Conservation (phyloP, 2,329 filamentous ascomycete species). For the Sordariomycetes sp. region DNA sequence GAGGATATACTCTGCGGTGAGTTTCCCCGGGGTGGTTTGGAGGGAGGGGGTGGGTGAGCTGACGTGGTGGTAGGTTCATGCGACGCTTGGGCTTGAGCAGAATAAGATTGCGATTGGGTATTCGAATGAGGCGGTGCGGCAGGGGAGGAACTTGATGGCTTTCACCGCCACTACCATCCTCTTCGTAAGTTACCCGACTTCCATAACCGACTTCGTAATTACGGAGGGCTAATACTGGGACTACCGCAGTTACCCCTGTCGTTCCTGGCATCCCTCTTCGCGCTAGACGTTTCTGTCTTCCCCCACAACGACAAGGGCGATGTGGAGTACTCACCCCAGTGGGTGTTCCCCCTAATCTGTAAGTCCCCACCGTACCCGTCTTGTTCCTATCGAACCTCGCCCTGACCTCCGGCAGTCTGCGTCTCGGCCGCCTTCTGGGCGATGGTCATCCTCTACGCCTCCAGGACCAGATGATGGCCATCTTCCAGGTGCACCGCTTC, state of each 20-base stretch:
- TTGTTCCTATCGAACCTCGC: neutral
- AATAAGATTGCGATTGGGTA: neutral
- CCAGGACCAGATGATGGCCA: no score
- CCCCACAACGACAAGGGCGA: neutral
- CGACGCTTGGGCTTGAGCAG: neutral
- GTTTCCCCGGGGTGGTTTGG: neutral
- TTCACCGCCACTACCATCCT: neutral
- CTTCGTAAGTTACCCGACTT: neutral
- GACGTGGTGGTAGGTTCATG: neutral
- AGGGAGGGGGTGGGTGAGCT: no score
- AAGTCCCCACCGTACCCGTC: neutral
- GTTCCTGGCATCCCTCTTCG: neutral
- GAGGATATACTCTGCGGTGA: conserved; percentile 9
- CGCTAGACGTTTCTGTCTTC: neutral
- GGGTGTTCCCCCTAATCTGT: neutral
- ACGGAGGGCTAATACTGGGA: neutral
- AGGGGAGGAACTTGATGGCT: neutral
- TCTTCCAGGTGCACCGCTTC: no score
- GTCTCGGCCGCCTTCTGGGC: no score
- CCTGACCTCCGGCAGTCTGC: no score
- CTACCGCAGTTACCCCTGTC: neutral
- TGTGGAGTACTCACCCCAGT: neutral
- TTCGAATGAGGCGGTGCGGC: neutral
- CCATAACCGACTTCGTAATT: neutral
- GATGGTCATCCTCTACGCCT: no score